Base-by-base conservation (phyloP, 176 grass and related monocot genomes). In the Tillandsia leiboldiana region DNA sequence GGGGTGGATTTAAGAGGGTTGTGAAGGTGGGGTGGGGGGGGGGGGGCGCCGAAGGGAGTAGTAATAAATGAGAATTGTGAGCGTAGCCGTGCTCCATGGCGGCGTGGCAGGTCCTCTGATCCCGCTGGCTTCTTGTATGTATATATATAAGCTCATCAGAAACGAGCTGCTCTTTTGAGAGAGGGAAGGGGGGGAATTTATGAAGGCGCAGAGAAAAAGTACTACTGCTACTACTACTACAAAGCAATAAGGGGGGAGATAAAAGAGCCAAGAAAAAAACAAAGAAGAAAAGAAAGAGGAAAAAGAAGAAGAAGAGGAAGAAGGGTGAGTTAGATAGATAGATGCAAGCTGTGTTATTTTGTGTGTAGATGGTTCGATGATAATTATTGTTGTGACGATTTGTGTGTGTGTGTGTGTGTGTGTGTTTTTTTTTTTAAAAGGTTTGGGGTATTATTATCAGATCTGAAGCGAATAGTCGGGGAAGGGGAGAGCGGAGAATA, bases 51-150 rank as follows among this genome's bases (percentile, higher is more conserved):
- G 20, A 20, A 47, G 67, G 53, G 48, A 53, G 65, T 24, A 75
- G 86, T 75, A 91, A 82, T 91, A 86, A 96, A 90, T 87, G 84
- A 74, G 49, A 85, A 80, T 83, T 85, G 81, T 33, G 93, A 77
- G 75, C 80, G 67, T 71, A 57, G 85, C 86, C 91, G 85, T 81
- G 33, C 79, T 74, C 89, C 77, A 85, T 96, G 93, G 92, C 92
- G 92, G 92, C 92, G 88, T 89, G 73, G 88, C 92, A 96, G 88
- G 75, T 63, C 84, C 71, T 86, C 92, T 84, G 33, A 42, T 57
- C 53, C n/a, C 4, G 1, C 78, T 91, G 85, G 83, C 89, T 79
- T 72, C 80, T 86, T 81, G 33, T 42, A 7, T 42, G 4, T 56
- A 53, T 85, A 68, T 88, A 89, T 78, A 86, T 81, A 84, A 78